Base-by-base conservation (phyloP, 768 basidiomycete genomes). In the Sarcodon aspratus region DNA sequence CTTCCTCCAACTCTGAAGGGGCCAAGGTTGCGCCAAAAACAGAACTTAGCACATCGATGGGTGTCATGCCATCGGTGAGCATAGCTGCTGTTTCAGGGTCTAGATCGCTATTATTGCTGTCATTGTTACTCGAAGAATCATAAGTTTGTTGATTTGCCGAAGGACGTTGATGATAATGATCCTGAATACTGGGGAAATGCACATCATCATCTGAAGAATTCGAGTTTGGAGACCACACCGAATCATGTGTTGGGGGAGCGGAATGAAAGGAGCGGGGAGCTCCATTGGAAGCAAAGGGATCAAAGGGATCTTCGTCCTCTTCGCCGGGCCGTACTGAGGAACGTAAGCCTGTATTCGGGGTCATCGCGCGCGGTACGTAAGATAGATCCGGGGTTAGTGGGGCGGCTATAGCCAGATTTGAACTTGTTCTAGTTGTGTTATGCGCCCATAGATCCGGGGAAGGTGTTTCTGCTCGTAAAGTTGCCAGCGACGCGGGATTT, bases 21-120 rank as follows among this genome's bases (percentile, higher is more conserved):
- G 93, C 83, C 9, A 99, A 74, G 2, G 90, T 81, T 2, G 90
- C 84, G 12, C 88, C 91, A 61, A 99, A 99, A 36, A 99, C 89
- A 38, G 89, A 92, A 60, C 78, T 80, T 15, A 99, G 82, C 38
- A 97, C 92, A 57, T 99, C 96, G 57, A 99, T 85, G 1, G 96
- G 96, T 1, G 95, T 95, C 91, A 99, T 95, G 40, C 92, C 92
- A 61, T 89, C 86, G 0, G 84, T 86, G 46, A 90, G 74, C 65
- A 78, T 70, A 33, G 77, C 75, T 34, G 72, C 67, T 10, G 72
- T 71, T 35, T 82, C 77, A 6, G 69, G 67, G 49, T 78, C 77
- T 49, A 66, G 59, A 45, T 70, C 65, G 18, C 48, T 47, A 35
- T 53, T 52, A 21, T 50, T 56, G 15, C 50, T 42, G 40, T 8